Base-by-base conservation (phyloP, 2,329 filamentous ascomycete genomes). In the Verticillium nubilum region DNA sequence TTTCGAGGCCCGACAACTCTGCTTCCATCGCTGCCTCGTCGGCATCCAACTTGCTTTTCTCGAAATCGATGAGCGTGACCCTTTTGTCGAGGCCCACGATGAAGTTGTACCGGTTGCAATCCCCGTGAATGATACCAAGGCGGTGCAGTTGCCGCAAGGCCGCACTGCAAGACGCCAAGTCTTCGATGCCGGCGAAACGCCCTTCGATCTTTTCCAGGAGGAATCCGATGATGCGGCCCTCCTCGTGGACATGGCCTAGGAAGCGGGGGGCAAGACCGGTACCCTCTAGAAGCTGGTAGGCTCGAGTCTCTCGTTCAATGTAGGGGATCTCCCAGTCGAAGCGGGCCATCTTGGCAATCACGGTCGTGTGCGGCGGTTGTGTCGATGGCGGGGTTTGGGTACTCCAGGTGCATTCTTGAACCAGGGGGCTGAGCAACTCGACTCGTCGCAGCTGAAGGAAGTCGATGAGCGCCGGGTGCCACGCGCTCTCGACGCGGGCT, bases 191-290 rank as follows among this genome's bases (percentile, higher is more conserved):
- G 42, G 73, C 68, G 64, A 50, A 60, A n/a, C 66, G 64, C 15
- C 50, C 50, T 52, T 74, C 66, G 26, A 72, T 33, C 59, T 71
- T 73, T 61, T 72, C 67, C 57, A 73, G 54, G 26, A 76, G 59
- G 60, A 76, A 69, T 10, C 73, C 72, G 25, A 74, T 70, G 50
- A 73, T 63, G 19, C 71, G 68, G 56, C 70, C 70, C 56, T 70
- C 63, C 65, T 74, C 71, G 52, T 66, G 65, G 53, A 75, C 54
- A 64, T 75, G 70, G 52, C 63, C 72, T 26, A 76, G 64, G 64
- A 76, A 75, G 54, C 59, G 64, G 13, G 71, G 69, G 57, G 69
- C 70, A 23, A 75, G 56, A 42, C 63, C 67, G 17, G 54, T 62
- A 58, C 63, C 66, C 60, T 73, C 62, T 29, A 69, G 62, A 19